Conservation (phyloP, 306 rosid species). For the Cyamopsis tetragonoloba region DNA sequence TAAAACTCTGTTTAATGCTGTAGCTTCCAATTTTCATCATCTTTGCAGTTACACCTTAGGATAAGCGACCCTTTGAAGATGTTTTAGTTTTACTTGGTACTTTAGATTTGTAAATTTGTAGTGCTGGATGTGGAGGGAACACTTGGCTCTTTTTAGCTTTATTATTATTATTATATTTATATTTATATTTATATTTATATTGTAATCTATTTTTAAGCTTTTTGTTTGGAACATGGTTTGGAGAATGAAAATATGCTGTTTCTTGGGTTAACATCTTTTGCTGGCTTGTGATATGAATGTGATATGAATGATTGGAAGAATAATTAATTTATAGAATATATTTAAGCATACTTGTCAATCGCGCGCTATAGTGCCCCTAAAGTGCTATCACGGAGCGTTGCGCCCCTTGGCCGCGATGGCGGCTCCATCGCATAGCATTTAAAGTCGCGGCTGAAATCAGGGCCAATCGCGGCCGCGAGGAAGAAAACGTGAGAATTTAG, state of each 20-base stretch:
- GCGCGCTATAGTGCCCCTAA: too few relatives aligned
- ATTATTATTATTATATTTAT: too few relatives aligned
- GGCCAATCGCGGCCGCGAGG: too few relatives aligned
- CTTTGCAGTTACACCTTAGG: slow-evolving; percentile 32
- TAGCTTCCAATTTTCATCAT: slow-evolving; percentile 30
- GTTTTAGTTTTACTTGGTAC: slow-evolving; percentile 21
- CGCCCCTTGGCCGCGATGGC: too few relatives aligned
- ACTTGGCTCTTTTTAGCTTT: neutral
- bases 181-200: too few relatives aligned
- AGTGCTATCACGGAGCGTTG: too few relatives aligned
- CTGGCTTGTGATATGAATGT: too few relatives aligned
- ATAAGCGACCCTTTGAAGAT: slow-evolving; percentile 39
- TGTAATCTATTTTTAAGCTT: slow-evolving; percentile 32
- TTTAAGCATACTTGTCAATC: too few relatives aligned
- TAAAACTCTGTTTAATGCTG: slow-evolving; percentile 17
- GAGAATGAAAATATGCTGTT: slow-evolving; percentile 9
- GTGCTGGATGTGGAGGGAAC: slow-evolving; percentile 34
- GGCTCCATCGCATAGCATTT: too few relatives aligned
- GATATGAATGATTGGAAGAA: neutral
- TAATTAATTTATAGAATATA: neutral
- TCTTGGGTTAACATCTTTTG: slow-evolving; percentile 21
- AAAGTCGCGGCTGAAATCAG: too few relatives aligned
- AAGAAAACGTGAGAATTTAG: too few relatives aligned
- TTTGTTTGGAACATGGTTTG: slow-evolving; percentile 14
- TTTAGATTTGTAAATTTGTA: slow-evolving; percentile 20